Conservation (phyloP, 768 basidiomycete genomes). For the Royoungia palumana region DNA sequence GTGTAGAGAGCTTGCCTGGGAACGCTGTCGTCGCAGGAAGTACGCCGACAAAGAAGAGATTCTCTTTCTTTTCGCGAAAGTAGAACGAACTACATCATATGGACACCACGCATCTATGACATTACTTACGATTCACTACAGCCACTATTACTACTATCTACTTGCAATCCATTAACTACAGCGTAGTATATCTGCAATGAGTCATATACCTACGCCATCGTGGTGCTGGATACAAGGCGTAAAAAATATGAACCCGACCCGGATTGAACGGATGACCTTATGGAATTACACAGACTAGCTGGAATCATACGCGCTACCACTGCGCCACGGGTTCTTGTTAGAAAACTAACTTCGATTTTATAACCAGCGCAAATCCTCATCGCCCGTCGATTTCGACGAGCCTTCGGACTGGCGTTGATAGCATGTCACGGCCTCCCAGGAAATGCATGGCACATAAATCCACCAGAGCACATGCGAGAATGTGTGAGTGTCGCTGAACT, state of each 20-base stretch:
- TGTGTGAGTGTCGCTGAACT: conserved; percentile 13
- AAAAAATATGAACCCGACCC: conserved; percentile 39
- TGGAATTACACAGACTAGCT: conserved; percentile 29
- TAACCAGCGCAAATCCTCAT: background rate
- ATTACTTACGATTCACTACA: conserved; percentile 10
- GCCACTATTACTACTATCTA: conserved; percentile 8
- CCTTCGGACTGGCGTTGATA: background rate
- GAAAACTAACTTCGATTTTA: background rate
- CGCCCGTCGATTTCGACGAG: too few species aligned
- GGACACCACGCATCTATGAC: conserved; percentile 19
- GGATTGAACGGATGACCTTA: conserved; percentile 48
- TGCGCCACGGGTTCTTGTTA: conserved; percentile 35
- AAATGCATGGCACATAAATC: conserved; percentile 23
- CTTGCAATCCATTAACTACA: conserved; percentile 14
- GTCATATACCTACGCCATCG: conserved; percentile 11
- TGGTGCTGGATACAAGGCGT: too few species aligned
- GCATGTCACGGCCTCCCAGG: conserved; percentile 3
- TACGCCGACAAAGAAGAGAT: conserved; percentile 23
- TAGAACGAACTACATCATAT: conserved; percentile 17
- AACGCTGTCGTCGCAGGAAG: conserved; percentile 4
- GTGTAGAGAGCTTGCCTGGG: conserved; percentile 16
- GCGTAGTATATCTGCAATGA: conserved; percentile 10
- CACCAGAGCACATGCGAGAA: conserved; percentile 7
- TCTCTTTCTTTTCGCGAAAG: conserved; percentile 31
- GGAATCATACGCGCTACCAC: conserved; percentile 42